Base-by-base conservation (phyloP, 768 basidiomycete genomes). In the Trametopsis cervina region DNA sequence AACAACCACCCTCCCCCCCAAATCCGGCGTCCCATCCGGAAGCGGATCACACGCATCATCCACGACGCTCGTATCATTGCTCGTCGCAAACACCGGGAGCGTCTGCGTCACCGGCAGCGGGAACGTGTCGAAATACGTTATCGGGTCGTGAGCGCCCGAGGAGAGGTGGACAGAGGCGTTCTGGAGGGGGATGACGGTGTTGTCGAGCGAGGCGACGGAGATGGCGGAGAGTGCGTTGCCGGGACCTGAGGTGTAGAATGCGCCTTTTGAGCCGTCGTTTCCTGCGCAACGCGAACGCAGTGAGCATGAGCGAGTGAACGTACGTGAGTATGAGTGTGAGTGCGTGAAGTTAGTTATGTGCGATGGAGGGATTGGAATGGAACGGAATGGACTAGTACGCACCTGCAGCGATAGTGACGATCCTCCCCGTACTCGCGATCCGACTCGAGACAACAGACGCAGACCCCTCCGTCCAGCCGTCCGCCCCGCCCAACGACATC, bases 321-420 rank as follows among this genome's bases (percentile, higher is more conserved):
- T n/a, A n/a, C n/a, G n/a, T n/a, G n/a, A n/a, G n/a, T n/a, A n/a
- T n/a, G n/a, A n/a, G n/a, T n/a, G n/a, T n/a, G n/a, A n/a, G n/a
- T n/a, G n/a, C n/a, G n/a, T n/a, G n/a, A n/a, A n/a, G n/a, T n/a
- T n/a, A n/a, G n/a, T n/a, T n/a, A n/a, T n/a, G n/a, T n/a, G n/a
- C n/a, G n/a, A n/a, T n/a, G n/a, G n/a, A n/a, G n/a, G n/a, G n/a
- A n/a, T n/a, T n/a, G n/a, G n/a, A n/a, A n/a, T n/a, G n/a, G n/a
- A n/a, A n/a, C 26, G 20, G 9, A 15, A 15, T 15, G 11, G 22
- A 4, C 7, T 21, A 15, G 3, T 18, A 41, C 52, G n/a, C 78
- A 35, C 83, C 83, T 7, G 80, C 80, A 24, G 81, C 74, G 29
- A 81, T 77, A 10, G 77, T 80, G 35, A 86, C 76, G 40, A 83